phyloP scores from a whole-genome alignment of 352 stramenopile species.

The Nothophytophthora sp. region DNA sequence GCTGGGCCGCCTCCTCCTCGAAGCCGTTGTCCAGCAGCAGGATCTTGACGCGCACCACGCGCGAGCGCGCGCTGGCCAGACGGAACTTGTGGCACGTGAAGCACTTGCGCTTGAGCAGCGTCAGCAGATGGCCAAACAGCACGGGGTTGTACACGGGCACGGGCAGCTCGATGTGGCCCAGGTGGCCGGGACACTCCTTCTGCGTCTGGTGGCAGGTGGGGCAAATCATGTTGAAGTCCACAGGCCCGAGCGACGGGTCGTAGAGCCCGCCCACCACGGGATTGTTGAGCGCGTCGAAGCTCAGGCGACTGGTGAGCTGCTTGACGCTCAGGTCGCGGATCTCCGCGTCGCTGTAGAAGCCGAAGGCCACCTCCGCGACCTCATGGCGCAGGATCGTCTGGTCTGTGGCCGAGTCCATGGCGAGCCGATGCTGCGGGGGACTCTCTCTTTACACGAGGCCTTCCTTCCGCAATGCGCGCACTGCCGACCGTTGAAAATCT shows the following conservation, averaged over 20 bases:
- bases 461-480: conserved; percentile 22
- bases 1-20: conserved; percentile 73
- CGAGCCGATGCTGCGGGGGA: too few relatives aligned
- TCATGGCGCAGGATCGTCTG: conserved; percentile 92
- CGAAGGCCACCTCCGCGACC: conserved; percentile 91
- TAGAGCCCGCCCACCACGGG: conserved; percentile 96
- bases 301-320: conserved; percentile 95
- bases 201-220: conserved; percentile 96
- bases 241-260: conserved; percentile 95
- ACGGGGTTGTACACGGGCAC: conserved; percentile 99
- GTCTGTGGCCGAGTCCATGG: conserved; percentile 87
- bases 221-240: conserved; percentile 91
- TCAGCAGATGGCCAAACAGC: conserved; percentile 95
- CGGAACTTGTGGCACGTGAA: conserved; percentile 98
- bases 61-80: conserved; percentile 67
- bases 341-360: conserved; percentile 98
- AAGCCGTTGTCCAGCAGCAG: conserved; percentile 91
- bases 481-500: conserved; percentile 23
- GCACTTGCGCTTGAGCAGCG: conserved; percentile 98
- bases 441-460: too few relatives aligned
- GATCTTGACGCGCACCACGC: conserved; percentile 90
- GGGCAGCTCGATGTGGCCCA: conserved; percentile 99
- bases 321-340: conserved; percentile 96
- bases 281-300: conserved; percentile 96
- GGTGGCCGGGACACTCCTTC: conserved; percentile 97